Conservation (phyloP, 163 green algal species). For the Dunaliella salina region DNA sequence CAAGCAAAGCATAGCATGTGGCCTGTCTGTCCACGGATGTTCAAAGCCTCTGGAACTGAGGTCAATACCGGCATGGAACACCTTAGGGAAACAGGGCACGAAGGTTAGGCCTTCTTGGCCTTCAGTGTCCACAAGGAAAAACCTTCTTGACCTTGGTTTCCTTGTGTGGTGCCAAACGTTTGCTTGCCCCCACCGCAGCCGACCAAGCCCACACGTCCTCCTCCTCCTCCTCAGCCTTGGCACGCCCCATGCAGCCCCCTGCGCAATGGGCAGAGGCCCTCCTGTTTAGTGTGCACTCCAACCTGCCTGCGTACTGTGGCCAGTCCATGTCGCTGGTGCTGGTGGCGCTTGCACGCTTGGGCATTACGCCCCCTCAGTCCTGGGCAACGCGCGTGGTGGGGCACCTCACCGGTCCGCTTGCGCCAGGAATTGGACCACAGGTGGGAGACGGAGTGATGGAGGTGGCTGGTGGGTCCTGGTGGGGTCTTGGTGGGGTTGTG, state of each 20-base stretch:
- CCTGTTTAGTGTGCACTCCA: background rate
- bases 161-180: too few relatives aligned
- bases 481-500: too few relatives aligned
- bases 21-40: too few relatives aligned
- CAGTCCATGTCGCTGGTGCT: conserved; percentile 6
- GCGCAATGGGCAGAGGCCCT: background rate
- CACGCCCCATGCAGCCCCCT: background rate
- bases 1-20: too few relatives aligned
- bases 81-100: too few relatives aligned
- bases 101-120: too few relatives aligned
- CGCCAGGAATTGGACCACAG: background rate
- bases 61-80: too few relatives aligned
- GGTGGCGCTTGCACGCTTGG: conserved; percentile 7
- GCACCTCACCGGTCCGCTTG: background rate
- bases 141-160: too few relatives aligned
- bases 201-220: background rate
- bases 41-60: too few relatives aligned
- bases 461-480: too few relatives aligned
- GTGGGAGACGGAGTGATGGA: background rate
- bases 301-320: background rate
- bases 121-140: too few relatives aligned
- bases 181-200: background rate
- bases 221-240: background rate
- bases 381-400: conserved; percentile 6
- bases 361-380: background rate